Base-by-base conservation (phyloP, 805 yeast species). In the Metschnikowia chrysomelidarum region DNA sequence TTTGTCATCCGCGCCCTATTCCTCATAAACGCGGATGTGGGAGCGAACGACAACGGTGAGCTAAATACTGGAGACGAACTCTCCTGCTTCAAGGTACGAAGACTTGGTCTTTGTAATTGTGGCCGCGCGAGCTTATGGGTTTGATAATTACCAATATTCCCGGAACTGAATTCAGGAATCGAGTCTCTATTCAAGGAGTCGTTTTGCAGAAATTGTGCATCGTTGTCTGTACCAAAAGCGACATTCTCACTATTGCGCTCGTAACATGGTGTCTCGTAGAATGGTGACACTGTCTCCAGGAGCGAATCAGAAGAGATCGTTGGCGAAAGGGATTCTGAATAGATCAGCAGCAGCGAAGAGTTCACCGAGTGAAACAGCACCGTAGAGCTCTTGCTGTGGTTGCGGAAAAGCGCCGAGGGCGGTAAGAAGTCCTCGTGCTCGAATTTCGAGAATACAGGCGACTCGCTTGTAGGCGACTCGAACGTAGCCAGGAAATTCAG, bases 11-110 rank as follows among this genome's bases (percentile, higher is more conserved):
- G n/a, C n/a, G n/a, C n/a, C n/a, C n/a, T n/a, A n/a, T n/a, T n/a
- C n/a, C n/a, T n/a, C n/a, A n/a, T 30, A 25, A 35, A 19, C 24
- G 38, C 33, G 19, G 38, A 19, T 15, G 54, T 43, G 1, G 67
- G 62, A 5, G 59, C 56, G 12, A 24, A 13, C n/a, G 62, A 52
- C 20, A 64, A 48, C 10, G 72, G 71, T 11, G 69, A 62, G 43
- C 62, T 54, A 16, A 59, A 49, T 12, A 53, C 44, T 12, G 68
- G 69, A 0, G 67, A 57, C 24, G 65, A 47, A 19, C 32, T 32
- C 19, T 40, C 41, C 34, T 30, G 39, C 15, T 34, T 32, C 9
- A 30, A 6, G 17, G 21, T 18, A 7, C 45, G 45, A n/a, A 34
- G 18, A 20, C 20, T 28, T n/a, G 44, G 41, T 6, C 49, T 30